phyloP scores from a whole-genome alignment of 495 filamentous ascomycete species.

The Tirmania nivea region DNA sequence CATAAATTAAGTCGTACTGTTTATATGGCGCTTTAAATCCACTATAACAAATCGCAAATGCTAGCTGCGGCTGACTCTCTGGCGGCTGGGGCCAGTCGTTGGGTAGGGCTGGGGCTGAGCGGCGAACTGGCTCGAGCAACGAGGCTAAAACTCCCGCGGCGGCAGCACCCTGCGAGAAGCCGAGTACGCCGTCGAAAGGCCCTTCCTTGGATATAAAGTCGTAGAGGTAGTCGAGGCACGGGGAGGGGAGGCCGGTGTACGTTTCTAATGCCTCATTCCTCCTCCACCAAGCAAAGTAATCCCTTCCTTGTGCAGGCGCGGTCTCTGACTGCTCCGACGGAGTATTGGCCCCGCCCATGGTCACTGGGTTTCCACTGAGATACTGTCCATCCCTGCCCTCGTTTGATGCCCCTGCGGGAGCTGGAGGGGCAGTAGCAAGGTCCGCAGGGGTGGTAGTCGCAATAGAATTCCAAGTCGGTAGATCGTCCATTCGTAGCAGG shows the following conservation, averaged over 20 bases:
- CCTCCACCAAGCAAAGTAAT: conserved; percentile 20
- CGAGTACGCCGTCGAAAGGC: conserved; percentile 22
- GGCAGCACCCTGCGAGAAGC: conserved; percentile 23
- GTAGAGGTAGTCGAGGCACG: not conserved
- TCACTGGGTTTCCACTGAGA: conserved; percentile 48
- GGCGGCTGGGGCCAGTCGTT: conserved; percentile 21
- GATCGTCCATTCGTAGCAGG: conserved; percentile 8
- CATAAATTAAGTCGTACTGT: conserved; percentile 40
- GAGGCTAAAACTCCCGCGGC: conserved; percentile 31
- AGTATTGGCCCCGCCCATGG: conserved; percentile 53
- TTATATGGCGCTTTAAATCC: conserved; percentile 47
- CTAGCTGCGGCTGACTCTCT: conserved; percentile 33
- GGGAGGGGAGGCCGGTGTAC: conserved; percentile 25
- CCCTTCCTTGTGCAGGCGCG: conserved; percentile 43
- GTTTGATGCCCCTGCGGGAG: conserved; percentile 2
- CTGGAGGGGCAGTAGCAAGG: conserved; percentile 7
- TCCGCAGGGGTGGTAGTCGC: conserved; percentile 47
- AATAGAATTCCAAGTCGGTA: conserved; percentile 33
- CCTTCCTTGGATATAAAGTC: conserved; percentile 9
- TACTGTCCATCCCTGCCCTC: conserved; percentile 21
- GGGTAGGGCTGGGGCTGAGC: conserved; percentile 25
- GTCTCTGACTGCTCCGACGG: conserved; percentile 30
- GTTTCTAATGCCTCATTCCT: conserved; percentile 22
- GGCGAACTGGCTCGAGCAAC: conserved; percentile 37
- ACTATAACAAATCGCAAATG: conserved; percentile 58